phyloP scores from a whole-genome alignment of 176 grass and related monocot species.

The Rhipidocladum racemiflorum region DNA sequence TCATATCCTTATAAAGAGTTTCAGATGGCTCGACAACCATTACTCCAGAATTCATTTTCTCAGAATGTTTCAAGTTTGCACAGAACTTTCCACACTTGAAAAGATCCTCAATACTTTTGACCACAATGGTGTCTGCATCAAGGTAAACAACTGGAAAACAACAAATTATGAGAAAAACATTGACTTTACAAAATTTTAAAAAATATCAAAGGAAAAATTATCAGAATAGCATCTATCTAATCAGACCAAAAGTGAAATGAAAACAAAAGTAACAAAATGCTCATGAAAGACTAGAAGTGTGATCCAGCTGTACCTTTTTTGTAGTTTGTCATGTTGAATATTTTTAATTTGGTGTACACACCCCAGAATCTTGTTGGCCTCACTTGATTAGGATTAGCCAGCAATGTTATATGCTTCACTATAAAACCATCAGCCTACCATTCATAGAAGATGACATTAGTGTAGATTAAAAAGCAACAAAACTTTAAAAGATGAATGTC shows the following conservation, averaged over 20 bases:
- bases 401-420: conserved; percentile 58
- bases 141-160: conserved; percentile 61
- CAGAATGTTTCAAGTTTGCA: conserved; percentile 96
- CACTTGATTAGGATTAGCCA: conserved; percentile 71
- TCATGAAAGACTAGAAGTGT: not conserved
- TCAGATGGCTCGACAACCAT: conserved; percentile 97
- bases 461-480: not conserved
- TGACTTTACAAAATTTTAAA: not conserved
- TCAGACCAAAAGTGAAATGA: not conserved
- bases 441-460: conserved; percentile 15
- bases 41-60: conserved; percentile 95
- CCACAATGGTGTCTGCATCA: conserved; percentile 92
- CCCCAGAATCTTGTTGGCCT: conserved; percentile 81
- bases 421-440: conserved; percentile 75
- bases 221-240: conserved; percentile 5
- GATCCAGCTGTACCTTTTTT: conserved; percentile 50
- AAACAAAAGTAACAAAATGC: conserved; percentile 2
- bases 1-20: conserved; percentile 81
- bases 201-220: not conserved
- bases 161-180: not conserved
- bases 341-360: conserved; percentile 83
- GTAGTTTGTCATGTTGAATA: conserved; percentile 71
- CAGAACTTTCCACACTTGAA: conserved; percentile 93
- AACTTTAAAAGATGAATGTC: not conserved
- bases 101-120: conserved; percentile 87